Conservation (phyloP, 2,329 filamentous ascomycete genomes). For the Diaporthe citrichinensis region DNA sequence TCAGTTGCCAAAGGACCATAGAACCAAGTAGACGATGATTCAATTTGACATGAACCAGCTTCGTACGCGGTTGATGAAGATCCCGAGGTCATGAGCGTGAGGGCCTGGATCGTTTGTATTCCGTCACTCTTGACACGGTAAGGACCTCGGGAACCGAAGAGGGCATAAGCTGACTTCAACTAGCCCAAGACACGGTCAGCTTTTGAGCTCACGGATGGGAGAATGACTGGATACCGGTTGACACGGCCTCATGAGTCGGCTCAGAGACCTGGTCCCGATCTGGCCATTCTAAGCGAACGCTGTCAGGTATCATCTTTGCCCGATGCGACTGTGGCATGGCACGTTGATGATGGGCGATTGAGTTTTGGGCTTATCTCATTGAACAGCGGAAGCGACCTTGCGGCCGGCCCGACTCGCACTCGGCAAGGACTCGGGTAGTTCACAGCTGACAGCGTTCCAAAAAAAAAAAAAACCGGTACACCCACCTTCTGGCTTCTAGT, state of each 20-base stretch:
- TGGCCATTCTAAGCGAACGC: neutral
- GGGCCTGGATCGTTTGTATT: too few species aligned
- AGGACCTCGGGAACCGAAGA: neutral
- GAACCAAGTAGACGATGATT: neutral
- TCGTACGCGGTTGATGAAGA: neutral
- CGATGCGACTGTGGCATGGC: neutral
- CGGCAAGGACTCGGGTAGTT: too few species aligned
- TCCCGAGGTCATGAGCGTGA: too few species aligned
- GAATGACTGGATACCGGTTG: too few species aligned
- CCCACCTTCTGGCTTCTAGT: too few species aligned
- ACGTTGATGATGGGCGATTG: neutral
- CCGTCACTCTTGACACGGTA: too few species aligned
- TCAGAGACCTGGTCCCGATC: neutral
- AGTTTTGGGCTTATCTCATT: neutral
- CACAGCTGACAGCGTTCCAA: too few species aligned
- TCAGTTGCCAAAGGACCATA: neutral
- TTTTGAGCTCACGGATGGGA: neutral
- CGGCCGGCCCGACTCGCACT: neutral
- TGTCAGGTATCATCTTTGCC: slow-evolving; percentile 2
- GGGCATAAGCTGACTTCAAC: neutral
- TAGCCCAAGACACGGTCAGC: neutral
- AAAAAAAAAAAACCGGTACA: too few species aligned
- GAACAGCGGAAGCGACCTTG: neutral
- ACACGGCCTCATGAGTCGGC: neutral
- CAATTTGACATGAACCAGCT: neutral